Evolutionary conservation across 768 basidiomycete species (phyloP).

Genomic region (Kwoniella newhampshirensis): DNA sequence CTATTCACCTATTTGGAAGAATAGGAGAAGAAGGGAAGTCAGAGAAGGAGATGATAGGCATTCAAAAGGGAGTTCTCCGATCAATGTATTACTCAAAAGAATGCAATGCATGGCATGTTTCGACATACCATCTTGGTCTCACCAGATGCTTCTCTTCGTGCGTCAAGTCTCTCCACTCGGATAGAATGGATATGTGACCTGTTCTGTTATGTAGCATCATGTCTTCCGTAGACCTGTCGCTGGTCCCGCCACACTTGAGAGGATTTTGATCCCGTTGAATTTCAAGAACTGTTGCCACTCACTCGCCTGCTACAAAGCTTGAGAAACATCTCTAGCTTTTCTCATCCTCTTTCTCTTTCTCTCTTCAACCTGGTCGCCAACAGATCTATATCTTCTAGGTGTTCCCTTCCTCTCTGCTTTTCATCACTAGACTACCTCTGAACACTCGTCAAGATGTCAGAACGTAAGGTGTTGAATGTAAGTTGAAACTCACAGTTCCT

Average conservation of each 20-base stretch:
- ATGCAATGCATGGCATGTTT: too few relatives aligned
- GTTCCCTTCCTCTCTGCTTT: too few relatives aligned
- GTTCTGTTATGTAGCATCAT: too few relatives aligned
- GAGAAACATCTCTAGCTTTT: not conserved
- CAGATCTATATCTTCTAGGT: too few relatives aligned
- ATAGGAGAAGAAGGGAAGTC: not conserved
- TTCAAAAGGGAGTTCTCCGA: not conserved
- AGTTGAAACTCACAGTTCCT: conserved; percentile 11
- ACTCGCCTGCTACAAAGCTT: not conserved
- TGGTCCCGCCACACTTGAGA: too few relatives aligned
- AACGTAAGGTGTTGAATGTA: conserved; percentile 74
- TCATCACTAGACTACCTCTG: not conserved
- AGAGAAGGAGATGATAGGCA: not conserved
- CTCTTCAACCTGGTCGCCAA: not conserved
- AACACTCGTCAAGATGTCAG: conserved; percentile 48
- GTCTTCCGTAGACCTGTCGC: too few relatives aligned
- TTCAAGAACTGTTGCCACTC: conserved; percentile 4
- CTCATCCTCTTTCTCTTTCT: not conserved
- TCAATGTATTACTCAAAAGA: not conserved
- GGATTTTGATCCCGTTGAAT: too few relatives aligned
- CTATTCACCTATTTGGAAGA: too few relatives aligned
- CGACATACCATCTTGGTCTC: too few relatives aligned
- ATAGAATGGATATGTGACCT: too few relatives aligned
- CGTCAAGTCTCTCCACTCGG: too few relatives aligned
- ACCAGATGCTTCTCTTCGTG: not conserved